Evolutionary conservation across 805 yeast species (phyloP).

Genomic region (Monosporozyma aerobia): DNA sequence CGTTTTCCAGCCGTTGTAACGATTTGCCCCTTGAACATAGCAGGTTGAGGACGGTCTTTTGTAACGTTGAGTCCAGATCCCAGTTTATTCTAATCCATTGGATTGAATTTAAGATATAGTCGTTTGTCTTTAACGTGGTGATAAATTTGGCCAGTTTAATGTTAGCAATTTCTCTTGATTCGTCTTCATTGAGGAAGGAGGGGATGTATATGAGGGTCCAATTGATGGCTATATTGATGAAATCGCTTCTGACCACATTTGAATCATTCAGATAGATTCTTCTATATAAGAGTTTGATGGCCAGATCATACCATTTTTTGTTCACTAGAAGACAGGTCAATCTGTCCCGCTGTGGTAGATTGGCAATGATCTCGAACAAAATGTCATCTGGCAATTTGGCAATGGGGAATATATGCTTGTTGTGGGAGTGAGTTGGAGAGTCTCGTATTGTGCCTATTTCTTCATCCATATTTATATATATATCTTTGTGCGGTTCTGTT

Average conservation of each 20-base stretch:
- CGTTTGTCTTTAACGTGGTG: constrained; percentile 19
- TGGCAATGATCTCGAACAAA: constrained; percentile 25
- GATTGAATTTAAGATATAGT: constrained; percentile 20
- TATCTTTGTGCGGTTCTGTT: too few relatives aligned
- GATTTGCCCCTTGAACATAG: constrained; percentile 26
- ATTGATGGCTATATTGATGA: constrained; percentile 31
- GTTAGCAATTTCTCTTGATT: constrained; percentile 27
- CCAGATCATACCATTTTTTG: constrained; percentile 24
- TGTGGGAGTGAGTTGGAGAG: neutral
- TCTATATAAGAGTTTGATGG: constrained; percentile 29
- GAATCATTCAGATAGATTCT: constrained; percentile 35
- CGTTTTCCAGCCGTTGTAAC: constrained; percentile 32
- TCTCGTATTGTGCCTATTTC: neutral
- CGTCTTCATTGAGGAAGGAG: constrained; percentile 18
- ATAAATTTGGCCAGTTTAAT: constrained; percentile 22
- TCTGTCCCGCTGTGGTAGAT: constrained; percentile 32
- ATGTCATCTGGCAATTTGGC: constrained; percentile 22
- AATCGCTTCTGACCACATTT: constrained; percentile 30
- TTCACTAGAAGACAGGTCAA: constrained; percentile 21
- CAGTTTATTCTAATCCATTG: constrained; percentile 36
- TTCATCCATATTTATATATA: neutral
- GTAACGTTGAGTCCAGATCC: constrained; percentile 32
- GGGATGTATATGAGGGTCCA: constrained; percentile 32
- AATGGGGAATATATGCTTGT: constrained; percentile 10
- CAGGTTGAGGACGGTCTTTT: constrained; percentile 23